Conservation (phyloP, 441 rosid genomes). For the Gossypium lobatum region DNA sequence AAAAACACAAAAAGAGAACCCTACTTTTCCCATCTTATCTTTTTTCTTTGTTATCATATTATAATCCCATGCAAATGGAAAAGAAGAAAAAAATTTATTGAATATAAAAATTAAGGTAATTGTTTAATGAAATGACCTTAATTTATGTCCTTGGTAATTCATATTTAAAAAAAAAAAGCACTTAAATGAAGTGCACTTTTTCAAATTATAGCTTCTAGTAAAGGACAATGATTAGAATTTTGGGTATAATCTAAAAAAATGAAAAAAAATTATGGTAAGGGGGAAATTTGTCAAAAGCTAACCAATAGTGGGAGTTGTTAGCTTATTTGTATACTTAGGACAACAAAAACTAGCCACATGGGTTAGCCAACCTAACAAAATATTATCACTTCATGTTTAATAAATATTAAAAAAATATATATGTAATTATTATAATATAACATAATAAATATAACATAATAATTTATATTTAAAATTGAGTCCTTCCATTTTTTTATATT, state of each 20-base stretch:
- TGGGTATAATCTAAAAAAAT: not conserved
- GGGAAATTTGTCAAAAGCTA: conserved; percentile 14
- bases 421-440: too few relatives aligned
- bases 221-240: not conserved
- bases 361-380: not conserved
- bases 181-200: not conserved
- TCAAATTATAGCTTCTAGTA: not conserved
- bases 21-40: not conserved
- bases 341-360: conserved; percentile 14
- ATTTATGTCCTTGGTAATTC: not conserved
- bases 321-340: not conserved
- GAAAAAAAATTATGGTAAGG: not conserved
- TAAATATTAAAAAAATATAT: too few relatives aligned
- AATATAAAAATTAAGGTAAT: not conserved
- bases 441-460: too few relatives aligned
- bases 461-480: too few relatives aligned
- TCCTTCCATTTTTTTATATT: too few relatives aligned
- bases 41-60: not conserved
- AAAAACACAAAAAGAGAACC: not conserved
- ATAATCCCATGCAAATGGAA: not conserved
- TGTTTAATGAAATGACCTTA: not conserved
- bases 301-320: conserved; percentile 28
- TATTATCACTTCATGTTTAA: too few relatives aligned
- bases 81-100: not conserved
- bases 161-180: not conserved